Percentiles rank a stretch among this genome's conserved stretches.
Conservation (phyloP, 2,329 filamentous ascomycete genomes). For the Ceratocystis huliohia region DNA sequence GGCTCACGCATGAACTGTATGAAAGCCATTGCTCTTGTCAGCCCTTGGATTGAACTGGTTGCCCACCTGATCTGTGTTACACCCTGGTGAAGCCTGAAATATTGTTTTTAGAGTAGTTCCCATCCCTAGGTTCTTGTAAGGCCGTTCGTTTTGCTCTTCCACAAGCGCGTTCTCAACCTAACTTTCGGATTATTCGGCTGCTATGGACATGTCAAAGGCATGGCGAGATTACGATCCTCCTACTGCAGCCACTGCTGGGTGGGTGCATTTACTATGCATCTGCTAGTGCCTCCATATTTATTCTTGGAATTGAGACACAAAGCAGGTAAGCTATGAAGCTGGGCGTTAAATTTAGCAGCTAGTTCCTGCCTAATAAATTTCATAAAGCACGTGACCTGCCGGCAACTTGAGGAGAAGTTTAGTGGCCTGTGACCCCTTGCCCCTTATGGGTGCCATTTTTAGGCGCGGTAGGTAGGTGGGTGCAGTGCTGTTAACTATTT, state of each 20-base stretch:
- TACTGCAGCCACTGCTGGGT: not conserved
- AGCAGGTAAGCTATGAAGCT: not conserved
- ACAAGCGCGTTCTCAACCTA: not conserved
- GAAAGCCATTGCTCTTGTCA: constrained; percentile 1
- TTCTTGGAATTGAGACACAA: not conserved
- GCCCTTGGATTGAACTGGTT: not conserved
- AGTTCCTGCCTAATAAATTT: not conserved
- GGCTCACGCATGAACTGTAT: constrained; percentile 13
- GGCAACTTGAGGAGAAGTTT: not conserved
- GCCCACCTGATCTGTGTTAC: not conserved
- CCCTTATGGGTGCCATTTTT: not conserved
- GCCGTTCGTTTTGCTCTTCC: not conserved
- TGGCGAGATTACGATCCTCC: not conserved
- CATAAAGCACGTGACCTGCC: not conserved
- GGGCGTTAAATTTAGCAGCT: constrained; percentile 5
- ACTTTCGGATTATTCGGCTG: too few species aligned
- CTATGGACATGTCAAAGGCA: not conserved
- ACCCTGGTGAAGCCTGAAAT: not conserved
- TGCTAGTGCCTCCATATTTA: not conserved
- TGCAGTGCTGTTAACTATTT: not conserved
- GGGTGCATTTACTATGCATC: not conserved
- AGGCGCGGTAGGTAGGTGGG: not conserved
- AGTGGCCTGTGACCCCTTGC: not conserved
- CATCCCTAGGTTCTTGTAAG: not conserved
- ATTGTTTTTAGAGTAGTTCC: not conserved